Base-by-base conservation (phyloP, 768 basidiomycete genomes). In the Saitozyma sp. region DNA sequence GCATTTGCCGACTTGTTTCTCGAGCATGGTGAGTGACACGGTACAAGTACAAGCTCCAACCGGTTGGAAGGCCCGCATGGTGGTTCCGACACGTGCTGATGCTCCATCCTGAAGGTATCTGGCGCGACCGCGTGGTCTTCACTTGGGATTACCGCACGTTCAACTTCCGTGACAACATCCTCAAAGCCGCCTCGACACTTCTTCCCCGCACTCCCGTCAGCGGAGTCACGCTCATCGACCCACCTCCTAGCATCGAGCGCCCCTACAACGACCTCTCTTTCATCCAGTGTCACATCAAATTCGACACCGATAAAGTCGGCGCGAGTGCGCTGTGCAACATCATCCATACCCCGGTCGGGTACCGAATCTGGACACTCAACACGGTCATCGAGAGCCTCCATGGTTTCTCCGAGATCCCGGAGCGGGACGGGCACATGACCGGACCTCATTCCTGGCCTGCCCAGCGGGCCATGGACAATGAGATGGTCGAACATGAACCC, bases 131-230 rank as follows among this genome's bases (percentile, higher is more conserved):
- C 56, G 82, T 87, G n/a, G 82, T 84, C 0, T 80, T 88, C 58
- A 87, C 87, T 16, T 87, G 86, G 86, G 82, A 86, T 61, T 84
- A 87, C 54, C 84, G 86, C 45, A 85, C 86, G 8, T 84, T 88
- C 68, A 81, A 83, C 64, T 82, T 84, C 13, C 75, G 66, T 43
- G 29, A 69, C 1, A 72, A 76, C 8, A 83, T 88, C 46, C 70
- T 14, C 37, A 14, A 50, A 48, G 69, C 69, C 16, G 66, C 69
- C 41, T 29, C 13, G 6, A 84, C 84, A 53, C 83, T 85, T 29
- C 80, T 87, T 4, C 64, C 67, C 19, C 37, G 17, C 1, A 49
- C 67, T 9, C 37, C 49, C 37, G 58, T 61, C 42, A 39, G 16
- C 20, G 55, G 65, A 45, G 20, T 72, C 58, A 59, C 53, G 40